phyloP scores from a whole-genome alignment of 352 stramenopile species.

The Phytophthora ramorum region DNA sequence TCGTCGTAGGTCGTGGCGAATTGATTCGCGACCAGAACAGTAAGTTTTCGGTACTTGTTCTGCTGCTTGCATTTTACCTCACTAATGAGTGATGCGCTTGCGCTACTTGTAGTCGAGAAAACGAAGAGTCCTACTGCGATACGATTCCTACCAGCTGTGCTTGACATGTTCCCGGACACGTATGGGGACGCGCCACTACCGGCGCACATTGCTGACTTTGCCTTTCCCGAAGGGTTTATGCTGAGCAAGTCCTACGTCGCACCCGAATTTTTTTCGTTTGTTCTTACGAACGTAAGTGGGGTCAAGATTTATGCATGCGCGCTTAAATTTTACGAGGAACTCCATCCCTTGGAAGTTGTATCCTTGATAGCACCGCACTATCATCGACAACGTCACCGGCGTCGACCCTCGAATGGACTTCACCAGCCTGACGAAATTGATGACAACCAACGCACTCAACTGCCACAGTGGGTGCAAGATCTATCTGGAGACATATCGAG shows the following conservation, averaged over 20 bases:
- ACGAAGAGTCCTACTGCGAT: constrained; percentile 77
- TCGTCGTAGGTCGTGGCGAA: constrained; percentile 69
- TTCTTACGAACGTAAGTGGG: constrained; percentile 83
- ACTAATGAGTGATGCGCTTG: constrained; percentile 11
- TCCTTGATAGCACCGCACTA: constrained; percentile 68
- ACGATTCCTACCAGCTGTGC: constrained; percentile 65
- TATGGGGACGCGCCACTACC: constrained; percentile 65
- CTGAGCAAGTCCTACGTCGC: constrained; percentile 63
- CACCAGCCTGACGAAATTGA: constrained; percentile 41
- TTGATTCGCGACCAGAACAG: constrained; percentile 69
- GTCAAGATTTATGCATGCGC: constrained; percentile 85
- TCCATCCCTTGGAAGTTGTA: constrained; percentile 83
- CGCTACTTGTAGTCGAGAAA: constrained; percentile 58
- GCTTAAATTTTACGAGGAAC: constrained; percentile 84
- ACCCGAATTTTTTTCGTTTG: constrained; percentile 85
- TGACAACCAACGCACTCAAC: constrained; percentile 56
- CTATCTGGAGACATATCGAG: constrained; percentile 54
- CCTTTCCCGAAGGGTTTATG: constrained; percentile 78
- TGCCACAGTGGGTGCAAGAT: constrained; percentile 80
- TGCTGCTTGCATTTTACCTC: neutral
- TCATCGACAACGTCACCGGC: constrained; percentile 43
- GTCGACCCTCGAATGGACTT: constrained; percentile 21
- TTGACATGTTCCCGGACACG: constrained; percentile 73
- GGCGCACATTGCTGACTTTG: constrained; percentile 77
- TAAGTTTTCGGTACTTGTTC: constrained; percentile 36